Conservation (phyloP, 2,329 filamentous ascomycete species). For the Ceratocystis ficicola region DNA sequence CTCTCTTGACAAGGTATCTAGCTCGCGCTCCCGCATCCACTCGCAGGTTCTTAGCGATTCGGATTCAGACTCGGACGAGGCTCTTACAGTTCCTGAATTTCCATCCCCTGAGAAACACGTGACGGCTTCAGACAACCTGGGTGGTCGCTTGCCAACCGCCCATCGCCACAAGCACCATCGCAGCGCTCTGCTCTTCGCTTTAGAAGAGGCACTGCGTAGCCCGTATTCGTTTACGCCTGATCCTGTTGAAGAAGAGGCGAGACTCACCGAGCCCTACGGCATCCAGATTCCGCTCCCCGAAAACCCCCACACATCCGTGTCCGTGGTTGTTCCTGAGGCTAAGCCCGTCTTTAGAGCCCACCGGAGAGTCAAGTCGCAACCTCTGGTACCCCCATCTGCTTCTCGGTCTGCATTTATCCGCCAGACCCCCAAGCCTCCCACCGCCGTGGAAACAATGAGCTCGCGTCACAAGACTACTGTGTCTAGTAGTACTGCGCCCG, state of each 20-base stretch:
- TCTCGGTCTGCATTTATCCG: slow-evolving; percentile 13
- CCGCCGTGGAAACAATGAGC: slow-evolving; percentile 12
- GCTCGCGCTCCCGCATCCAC: slow-evolving; percentile 29
- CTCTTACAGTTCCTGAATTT: slow-evolving; percentile 28
- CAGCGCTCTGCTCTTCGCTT: slow-evolving; percentile 79
- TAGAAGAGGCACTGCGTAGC: slow-evolving; percentile 79
- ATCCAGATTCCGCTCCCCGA: slow-evolving; percentile 40
- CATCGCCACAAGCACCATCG: slow-evolving; percentile 74
- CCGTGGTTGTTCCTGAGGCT: slow-evolving; percentile 34
- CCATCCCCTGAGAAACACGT: slow-evolving; percentile 24
- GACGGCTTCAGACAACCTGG: slow-evolving; percentile 12
- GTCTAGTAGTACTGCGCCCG: slow-evolving; percentile 13
- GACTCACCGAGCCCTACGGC: slow-evolving; percentile 73
- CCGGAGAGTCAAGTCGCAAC: slow-evolving; percentile 20
- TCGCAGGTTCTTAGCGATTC: slow-evolving; percentile 41
- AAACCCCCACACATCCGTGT: slow-evolving; percentile 34
- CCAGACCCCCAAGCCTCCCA: background rate
- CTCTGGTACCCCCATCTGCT: slow-evolving; percentile 8
- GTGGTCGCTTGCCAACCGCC: slow-evolving; percentile 30
- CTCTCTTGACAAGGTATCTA: slow-evolving; percentile 28
- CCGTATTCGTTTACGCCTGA: slow-evolving; percentile 76
- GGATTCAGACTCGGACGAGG: slow-evolving; percentile 27
- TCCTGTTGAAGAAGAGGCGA: slow-evolving; percentile 73
- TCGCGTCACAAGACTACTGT: slow-evolving; percentile 19
- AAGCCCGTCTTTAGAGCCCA: slow-evolving; percentile 13